A percentile compares a stretch with the other conserved stretches of the same genome.
phyloP scores from a whole-genome alignment of 75 land plant genomes.

The Larix kaempferi region DNA sequence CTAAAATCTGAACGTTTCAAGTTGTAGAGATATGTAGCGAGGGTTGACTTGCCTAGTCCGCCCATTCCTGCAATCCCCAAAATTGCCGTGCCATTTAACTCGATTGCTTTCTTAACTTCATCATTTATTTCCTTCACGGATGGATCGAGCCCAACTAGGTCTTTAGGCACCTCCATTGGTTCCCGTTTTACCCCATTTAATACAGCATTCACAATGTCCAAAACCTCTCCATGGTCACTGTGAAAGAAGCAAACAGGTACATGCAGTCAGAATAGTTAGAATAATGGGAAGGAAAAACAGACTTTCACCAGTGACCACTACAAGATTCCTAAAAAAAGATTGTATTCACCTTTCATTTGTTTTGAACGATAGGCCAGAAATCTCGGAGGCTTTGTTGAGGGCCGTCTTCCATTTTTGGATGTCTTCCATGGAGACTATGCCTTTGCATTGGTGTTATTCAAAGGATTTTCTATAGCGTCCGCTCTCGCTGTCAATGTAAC shows the following conservation, averaged over 20 bases:
- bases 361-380: background rate
- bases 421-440: background rate
- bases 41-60: background rate
- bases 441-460: background rate
- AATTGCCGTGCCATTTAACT: background rate
- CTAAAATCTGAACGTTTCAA: background rate
- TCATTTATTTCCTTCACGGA: background rate
- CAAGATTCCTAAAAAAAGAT: too few species aligned
- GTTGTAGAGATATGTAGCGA: slow-evolving; percentile 2
- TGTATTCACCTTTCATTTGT: background rate
- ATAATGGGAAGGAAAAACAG: too few species aligned
- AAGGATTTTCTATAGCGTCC: background rate
- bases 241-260: background rate
- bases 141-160: background rate
- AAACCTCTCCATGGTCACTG: background rate
- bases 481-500: background rate
- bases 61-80: background rate
- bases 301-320: too few species aligned
- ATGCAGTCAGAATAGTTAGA: background rate
- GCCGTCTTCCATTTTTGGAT: background rate
- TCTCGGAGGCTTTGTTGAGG: background rate
- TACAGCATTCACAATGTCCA: background rate
- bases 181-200: background rate
- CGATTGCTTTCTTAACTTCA: background rate
- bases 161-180: background rate